These are phyloP conservation scores for Dactylellina sp. DNA, from an alignment of 2,329 filamentous ascomycete genomes.

Conservation along the genomic window DNA sequence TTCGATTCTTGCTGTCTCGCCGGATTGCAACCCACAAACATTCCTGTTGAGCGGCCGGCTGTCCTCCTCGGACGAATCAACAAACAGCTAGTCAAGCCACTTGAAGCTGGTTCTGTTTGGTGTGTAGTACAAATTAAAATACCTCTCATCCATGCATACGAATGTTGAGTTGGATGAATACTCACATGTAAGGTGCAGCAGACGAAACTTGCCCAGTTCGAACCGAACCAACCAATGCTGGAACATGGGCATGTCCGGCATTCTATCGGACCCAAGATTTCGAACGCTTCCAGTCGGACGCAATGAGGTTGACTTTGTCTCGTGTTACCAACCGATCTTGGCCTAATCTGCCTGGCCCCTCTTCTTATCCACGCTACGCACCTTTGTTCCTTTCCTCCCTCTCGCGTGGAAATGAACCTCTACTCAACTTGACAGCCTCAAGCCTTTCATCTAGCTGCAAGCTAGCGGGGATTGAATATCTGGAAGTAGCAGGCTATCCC, in stretches of 20 bases:
- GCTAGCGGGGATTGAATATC: slow-evolving; percentile 9
- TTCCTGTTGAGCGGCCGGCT: too few relatives aligned
- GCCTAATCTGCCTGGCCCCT: slow-evolving; percentile 7
- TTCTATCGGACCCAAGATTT: slow-evolving; percentile 8
- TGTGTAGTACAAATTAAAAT: slow-evolving; percentile 20
- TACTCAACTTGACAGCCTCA: slow-evolving; percentile 14
- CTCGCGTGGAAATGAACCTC: slow-evolving; percentile 36
- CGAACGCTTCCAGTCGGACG: too few relatives aligned
- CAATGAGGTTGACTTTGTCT: not conserved
- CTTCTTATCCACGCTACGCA: not conserved
- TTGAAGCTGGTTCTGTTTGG: not conserved
- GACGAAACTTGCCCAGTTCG: too few relatives aligned
- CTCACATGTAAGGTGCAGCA: slow-evolving; percentile 10
- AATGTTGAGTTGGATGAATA: not conserved
- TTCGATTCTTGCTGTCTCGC: too few relatives aligned
- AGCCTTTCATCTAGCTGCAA: not conserved
- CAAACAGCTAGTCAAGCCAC: slow-evolving; percentile 14
- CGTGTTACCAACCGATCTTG: slow-evolving; percentile 22
- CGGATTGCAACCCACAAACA: not conserved
- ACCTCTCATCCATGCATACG: slow-evolving; percentile 5
- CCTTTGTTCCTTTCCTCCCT: not conserved
- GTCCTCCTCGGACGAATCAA: too few relatives aligned
- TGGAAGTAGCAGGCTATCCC: slow-evolving; percentile 1
- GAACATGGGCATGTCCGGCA: too few relatives aligned
- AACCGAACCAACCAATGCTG: too few relatives aligned